These are phyloP conservation scores for Planoprotostelium fungivorum DNA, from an alignment of 78 protist genomes.

Conservation along the genomic window DNA sequence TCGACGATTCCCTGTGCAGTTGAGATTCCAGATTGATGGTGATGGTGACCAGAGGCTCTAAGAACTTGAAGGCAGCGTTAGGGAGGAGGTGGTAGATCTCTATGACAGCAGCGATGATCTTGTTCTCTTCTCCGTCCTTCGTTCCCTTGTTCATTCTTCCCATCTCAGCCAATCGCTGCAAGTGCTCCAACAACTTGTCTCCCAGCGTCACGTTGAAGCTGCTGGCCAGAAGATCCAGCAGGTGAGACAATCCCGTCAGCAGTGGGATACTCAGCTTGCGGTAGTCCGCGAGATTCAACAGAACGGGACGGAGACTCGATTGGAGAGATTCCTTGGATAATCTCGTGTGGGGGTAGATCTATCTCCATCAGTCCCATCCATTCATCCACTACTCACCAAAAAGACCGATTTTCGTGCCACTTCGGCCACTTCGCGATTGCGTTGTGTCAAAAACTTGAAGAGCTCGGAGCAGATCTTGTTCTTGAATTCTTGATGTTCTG, in stretches of 20 bases:
- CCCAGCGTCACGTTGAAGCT: conserved; percentile 87
- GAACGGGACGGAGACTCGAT: conserved; percentile 77
- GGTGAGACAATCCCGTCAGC: conserved; percentile 77
- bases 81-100: conserved; percentile 85
- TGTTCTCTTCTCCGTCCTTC: conserved; percentile 31
- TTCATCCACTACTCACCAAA: conserved; percentile 2
- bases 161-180: conserved; percentile 53
- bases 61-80: conserved; percentile 65
- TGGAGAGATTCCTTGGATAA: conserved; percentile 79
- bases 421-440: conserved; percentile 43
- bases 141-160: not conserved
- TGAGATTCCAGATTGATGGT: conserved; percentile 53
- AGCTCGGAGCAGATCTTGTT: conserved; percentile 48
- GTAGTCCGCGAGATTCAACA: conserved; percentile 72
- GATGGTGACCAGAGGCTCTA: conserved; percentile 40
- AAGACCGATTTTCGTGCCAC: conserved; percentile 45
- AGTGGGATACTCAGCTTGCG: conserved; percentile 66
- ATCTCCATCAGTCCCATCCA: conserved; percentile 1
- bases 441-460: conserved; percentile 43
- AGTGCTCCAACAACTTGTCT: conserved; percentile 83
- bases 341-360: conserved; percentile 18
- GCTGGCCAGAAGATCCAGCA: conserved; percentile 68
- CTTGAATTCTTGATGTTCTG: conserved; percentile 31
- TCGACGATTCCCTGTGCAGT: conserved; percentile 19
- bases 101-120: conserved; percentile 73